These are phyloP conservation scores for Populus tremula DNA, from an alignment of 345 rosid species.

Conservation along the genomic window DNA sequence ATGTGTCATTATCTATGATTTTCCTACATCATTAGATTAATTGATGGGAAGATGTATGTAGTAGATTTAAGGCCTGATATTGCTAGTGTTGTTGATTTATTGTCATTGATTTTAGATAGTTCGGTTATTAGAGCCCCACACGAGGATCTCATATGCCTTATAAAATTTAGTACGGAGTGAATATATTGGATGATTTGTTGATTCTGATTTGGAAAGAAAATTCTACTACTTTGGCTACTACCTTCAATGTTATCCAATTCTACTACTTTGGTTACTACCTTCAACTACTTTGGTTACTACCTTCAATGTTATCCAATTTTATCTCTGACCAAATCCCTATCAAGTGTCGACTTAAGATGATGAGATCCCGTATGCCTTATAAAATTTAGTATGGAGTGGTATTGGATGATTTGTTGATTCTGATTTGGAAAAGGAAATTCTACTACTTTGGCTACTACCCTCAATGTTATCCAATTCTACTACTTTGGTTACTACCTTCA, in stretches of 20 bases:
- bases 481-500: too few relatives aligned
- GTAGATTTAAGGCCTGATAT: slow-evolving; percentile 5
- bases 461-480: not conserved
- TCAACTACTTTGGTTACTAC: not conserved
- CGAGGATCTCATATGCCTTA: not conserved
- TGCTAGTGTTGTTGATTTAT: not conserved
- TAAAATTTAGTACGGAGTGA: not conserved
- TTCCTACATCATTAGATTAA: slow-evolving; percentile 3
- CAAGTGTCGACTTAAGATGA: too few relatives aligned
- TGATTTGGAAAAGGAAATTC: not conserved
- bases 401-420: not conserved
- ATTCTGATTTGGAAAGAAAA: not conserved
- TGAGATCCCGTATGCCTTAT: too few relatives aligned
- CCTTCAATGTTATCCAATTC: not conserved
- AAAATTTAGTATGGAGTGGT: too few relatives aligned
- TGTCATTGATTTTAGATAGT: not conserved
- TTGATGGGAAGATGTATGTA: not conserved
- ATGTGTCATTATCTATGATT: not conserved
- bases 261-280: too few relatives aligned
- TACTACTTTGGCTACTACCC: not conserved
- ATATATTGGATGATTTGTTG: not conserved
- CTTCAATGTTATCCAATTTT: too few relatives aligned
- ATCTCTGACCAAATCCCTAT: too few relatives aligned
- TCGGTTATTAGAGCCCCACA: not conserved
- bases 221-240: not conserved